Evolutionary conservation across 805 yeast species (phyloP).

Genomic region (Zygosaccharomyces pseudorouxii): DNA sequence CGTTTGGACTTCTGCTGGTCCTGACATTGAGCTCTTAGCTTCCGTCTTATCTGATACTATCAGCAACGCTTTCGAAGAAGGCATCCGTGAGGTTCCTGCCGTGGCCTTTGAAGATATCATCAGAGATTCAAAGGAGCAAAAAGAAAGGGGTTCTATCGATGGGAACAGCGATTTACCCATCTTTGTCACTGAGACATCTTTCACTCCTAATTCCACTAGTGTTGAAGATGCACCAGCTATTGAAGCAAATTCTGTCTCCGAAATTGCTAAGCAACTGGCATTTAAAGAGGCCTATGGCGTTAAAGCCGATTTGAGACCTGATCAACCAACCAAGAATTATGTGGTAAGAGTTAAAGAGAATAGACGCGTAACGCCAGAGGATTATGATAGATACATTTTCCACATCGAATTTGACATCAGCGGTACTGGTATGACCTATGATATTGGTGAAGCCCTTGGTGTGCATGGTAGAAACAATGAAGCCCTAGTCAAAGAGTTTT

Average conservation of each 20-base stretch:
- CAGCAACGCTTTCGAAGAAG: slow-evolving; percentile 49
- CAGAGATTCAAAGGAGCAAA: slow-evolving; percentile 37
- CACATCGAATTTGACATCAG: slow-evolving; percentile 90
- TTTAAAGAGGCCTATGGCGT: slow-evolving; percentile 77
- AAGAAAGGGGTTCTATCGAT: slow-evolving; percentile 29
- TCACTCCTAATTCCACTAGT: slow-evolving; percentile 55
- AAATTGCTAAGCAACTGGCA: slow-evolving; percentile 62
- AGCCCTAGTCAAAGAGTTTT: slow-evolving; percentile 61
- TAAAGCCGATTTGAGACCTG: slow-evolving; percentile 71
- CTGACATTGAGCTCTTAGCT: slow-evolving; percentile 74
- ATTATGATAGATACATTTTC: slow-evolving; percentile 92
- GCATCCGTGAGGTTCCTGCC: slow-evolving; percentile 39
- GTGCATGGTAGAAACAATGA: slow-evolving; percentile 83
- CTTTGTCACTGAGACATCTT: slow-evolving; percentile 60
- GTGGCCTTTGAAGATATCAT: slow-evolving; percentile 24
- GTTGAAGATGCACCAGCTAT: slow-evolving; percentile 36
- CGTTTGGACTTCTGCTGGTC: slow-evolving; percentile 74
- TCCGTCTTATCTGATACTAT: slow-evolving; percentile 64
- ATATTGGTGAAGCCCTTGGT: slow-evolving; percentile 95
- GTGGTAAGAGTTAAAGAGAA: slow-evolving; percentile 88
- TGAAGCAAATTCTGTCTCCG: slow-evolving; percentile 42
- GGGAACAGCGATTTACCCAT: slow-evolving; percentile 42
- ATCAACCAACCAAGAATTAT: slow-evolving; percentile 76
- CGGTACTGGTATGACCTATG: slow-evolving; percentile 87
- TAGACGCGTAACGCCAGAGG: slow-evolving; percentile 82